Conservation (phyloP, 495 filamentous ascomycete species). For the Aspergillus coremiiformis region DNA sequence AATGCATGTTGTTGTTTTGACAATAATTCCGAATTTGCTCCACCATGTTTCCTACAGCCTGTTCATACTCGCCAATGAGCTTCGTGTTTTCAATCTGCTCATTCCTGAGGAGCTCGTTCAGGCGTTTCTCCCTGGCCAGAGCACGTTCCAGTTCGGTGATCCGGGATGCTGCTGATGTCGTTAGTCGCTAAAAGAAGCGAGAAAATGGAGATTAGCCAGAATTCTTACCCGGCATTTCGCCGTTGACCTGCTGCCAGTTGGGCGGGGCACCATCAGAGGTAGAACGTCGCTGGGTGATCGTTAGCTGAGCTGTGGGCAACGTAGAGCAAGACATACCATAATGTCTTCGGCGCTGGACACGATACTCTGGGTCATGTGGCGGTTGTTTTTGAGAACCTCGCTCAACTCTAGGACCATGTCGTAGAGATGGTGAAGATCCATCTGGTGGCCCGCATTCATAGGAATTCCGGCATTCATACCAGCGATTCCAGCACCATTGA, state of each 20-base stretch:
- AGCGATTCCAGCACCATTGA: slow-evolving; percentile 53
- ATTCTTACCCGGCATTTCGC: slow-evolving; percentile 38
- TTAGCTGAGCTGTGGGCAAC: slow-evolving; percentile 6
- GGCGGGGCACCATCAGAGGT: slow-evolving; percentile 37
- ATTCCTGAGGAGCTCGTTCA: slow-evolving; percentile 38
- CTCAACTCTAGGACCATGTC: slow-evolving; percentile 76
- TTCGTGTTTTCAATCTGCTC: slow-evolving; percentile 46
- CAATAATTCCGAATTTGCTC: slow-evolving; percentile 57
- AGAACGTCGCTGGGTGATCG: slow-evolving; percentile 32
- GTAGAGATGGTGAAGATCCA: slow-evolving; percentile 80
- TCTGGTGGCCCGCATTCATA: slow-evolving; percentile 75
- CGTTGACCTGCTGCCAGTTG: slow-evolving; percentile 41
- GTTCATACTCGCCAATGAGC: slow-evolving; percentile 53
- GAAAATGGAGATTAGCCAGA: background rate
- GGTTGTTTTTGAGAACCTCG: slow-evolving; percentile 67
- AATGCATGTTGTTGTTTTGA: slow-evolving; percentile 53
- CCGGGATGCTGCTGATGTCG: slow-evolving; percentile 30
- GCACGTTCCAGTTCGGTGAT: slow-evolving; percentile 46
- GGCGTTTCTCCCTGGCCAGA: slow-evolving; percentile 43
- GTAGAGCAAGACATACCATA: slow-evolving; percentile 33
- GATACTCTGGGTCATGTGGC: slow-evolving; percentile 66
- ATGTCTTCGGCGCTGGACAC: slow-evolving; percentile 60
- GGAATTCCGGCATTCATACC: slow-evolving; percentile 51
- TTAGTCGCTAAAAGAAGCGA: background rate
- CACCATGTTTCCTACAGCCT: slow-evolving; percentile 47